These are phyloP conservation scores for Houttuynia cordata DNA, from an alignment of 164 flowering plant genomes.

Conservation along the genomic window DNA sequence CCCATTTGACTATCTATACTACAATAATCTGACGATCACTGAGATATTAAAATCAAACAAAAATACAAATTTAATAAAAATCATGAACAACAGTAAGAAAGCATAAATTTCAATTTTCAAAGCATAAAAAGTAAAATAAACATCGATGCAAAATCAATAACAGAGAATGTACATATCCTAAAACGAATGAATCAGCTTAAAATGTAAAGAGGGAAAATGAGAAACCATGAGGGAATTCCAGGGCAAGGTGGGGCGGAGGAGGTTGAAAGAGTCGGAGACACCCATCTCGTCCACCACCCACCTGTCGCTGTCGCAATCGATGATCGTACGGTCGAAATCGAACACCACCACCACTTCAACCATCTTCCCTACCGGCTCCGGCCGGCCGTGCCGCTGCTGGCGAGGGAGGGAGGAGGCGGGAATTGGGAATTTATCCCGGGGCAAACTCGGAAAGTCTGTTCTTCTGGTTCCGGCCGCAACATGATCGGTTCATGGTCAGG, in stretches of 20 bases:
- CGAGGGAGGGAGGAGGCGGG: background rate
- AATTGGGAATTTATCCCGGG: too few species aligned
- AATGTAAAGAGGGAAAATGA: background rate
- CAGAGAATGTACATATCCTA: background rate
- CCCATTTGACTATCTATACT: too few species aligned
- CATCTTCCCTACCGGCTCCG: background rate
- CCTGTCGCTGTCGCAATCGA: constrained; percentile 62
- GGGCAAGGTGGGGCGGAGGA: constrained; percentile 12
- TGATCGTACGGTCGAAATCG: constrained; percentile 69
- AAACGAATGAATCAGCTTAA: background rate
- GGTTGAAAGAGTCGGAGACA: constrained; percentile 63
- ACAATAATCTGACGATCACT: too few species aligned
- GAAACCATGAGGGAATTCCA: constrained; percentile 1
- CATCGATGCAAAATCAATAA: background rate
- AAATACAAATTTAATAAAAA: too few species aligned
- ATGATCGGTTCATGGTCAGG: too few species aligned
- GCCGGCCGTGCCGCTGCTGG: background rate
- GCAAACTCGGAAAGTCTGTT: too few species aligned
- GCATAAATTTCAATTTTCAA: background rate
- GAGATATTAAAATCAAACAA: too few species aligned
- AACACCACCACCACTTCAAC: constrained; percentile 32
- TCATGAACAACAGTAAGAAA: background rate
- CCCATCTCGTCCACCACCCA: constrained; percentile 69
- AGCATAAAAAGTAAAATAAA: background rate
- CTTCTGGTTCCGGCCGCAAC: too few species aligned